Base-by-base conservation (phyloP, 345 rosid genomes). In the Barbarea vulgaris region DNA sequence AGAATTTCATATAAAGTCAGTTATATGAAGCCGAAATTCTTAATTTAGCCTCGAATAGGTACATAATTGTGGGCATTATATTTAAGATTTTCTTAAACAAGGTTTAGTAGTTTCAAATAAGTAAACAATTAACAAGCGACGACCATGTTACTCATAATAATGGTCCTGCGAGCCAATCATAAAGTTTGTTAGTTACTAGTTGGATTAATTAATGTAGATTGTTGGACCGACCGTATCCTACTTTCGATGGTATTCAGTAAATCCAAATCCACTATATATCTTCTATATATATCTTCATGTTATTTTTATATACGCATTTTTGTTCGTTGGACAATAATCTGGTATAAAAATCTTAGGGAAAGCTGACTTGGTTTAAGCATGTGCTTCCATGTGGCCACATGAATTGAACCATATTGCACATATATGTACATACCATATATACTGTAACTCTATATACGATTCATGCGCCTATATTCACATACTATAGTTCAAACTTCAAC, bases 321-420 rank as follows among this genome's bases (percentile, higher is more conserved):
- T 62, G 3, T 39, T 25, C 46, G 27, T 28, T 71, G 61, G 63
- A 46, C 81, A 64, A 77, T 64, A 70, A 56, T 54, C 18, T 54
- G 73, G 46, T 55, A 50, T 65, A 41, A 64, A 77, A 64, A 77
- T 77, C 55, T 77, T 54, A 39, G 21, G 24, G 28, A 70, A 44
- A 37, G n/a, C 47, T 64, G 61, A 37, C 46, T 47, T 72, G 64
- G 56, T 56, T n/a, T n/a, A n/a, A 51, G n/a, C 73, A 72, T 72
- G 81, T 78, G 69, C 69, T 59, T 65, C 72, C 81, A 78, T 78
- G 81, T 78, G 81, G 73, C 52, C 81, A 72, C 81, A 67, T 78
- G 81, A 77, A 70, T 19, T 56, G 47, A 58, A 66, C 73, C 66
- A 58, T 77, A 50, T 39, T 48, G 52, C 70, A 63, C 46, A 67